Evolutionary conservation across 257 asterid species (phyloP).

Genomic region (Solanum pimpinellifolium): DNA sequence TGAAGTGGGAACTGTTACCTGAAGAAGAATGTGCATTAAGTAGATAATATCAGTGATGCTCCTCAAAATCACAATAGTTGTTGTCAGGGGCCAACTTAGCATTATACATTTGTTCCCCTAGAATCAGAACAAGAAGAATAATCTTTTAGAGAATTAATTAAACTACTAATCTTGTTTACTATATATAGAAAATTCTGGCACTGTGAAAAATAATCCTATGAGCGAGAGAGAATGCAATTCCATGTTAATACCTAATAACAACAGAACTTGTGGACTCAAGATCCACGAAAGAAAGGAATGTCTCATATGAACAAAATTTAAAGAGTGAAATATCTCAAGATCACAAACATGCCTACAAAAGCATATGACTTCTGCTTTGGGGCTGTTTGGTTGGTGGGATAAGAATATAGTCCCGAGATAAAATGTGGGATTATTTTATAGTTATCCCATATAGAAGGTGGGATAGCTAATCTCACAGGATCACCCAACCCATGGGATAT

Average conservation of each 20-base stretch:
- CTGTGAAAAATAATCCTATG: background rate
- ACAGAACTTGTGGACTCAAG: background rate
- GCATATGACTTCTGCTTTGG: background rate
- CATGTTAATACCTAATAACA: background rate
- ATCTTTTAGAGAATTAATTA: background rate
- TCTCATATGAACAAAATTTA: background rate
- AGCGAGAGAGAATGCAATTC: background rate
- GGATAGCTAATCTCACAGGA: background rate
- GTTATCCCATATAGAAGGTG: background rate
- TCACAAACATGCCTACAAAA: background rate
- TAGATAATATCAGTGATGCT: constrained; percentile 68
- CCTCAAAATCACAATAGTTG: constrained; percentile 45
- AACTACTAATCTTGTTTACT: background rate
- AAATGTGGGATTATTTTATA: background rate
- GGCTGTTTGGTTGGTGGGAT: background rate
- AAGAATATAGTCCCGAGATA: background rate
- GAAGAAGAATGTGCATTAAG: constrained; percentile 72
- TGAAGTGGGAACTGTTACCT: constrained; percentile 33
- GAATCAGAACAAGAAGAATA: background rate
- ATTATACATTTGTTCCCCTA: constrained; percentile 67
- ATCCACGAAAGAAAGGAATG: background rate
- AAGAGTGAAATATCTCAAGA: background rate
- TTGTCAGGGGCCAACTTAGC: constrained; percentile 45
- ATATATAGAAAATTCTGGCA: background rate
- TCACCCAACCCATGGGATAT: background rate